Evolutionary conservation across 2,329 filamentous ascomycete genomes (phyloP).

Genomic region (Paraphaeosphaeria sporulosa): DNA sequence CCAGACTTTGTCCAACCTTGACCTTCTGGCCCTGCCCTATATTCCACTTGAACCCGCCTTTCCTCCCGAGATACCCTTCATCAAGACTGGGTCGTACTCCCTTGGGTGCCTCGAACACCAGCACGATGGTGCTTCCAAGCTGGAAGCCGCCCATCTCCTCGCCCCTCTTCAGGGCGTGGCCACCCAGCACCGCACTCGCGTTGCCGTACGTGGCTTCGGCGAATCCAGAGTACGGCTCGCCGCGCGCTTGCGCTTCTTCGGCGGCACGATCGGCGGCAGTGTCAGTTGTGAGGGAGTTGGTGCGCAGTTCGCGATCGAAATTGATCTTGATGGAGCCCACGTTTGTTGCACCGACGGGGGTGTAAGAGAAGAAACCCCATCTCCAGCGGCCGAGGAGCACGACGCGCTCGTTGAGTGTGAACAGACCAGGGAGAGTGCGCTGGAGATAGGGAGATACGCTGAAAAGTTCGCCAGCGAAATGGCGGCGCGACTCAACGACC

Average conservation of each 20-base stretch:
- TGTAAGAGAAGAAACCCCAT: slow-evolving; percentile 96
- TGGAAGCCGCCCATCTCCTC: slow-evolving; percentile 99
- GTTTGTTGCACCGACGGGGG: slow-evolving; percentile 95
- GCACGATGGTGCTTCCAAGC: slow-evolving; percentile 90
- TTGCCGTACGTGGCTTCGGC: slow-evolving; percentile 87
- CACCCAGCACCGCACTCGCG: slow-evolving; percentile 79
- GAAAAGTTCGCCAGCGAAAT: slow-evolving; percentile 96
- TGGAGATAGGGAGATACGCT: slow-evolving; percentile 95
- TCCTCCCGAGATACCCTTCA: slow-evolving; percentile 62
- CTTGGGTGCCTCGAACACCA: slow-evolving; percentile 94
- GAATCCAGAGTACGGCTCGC: slow-evolving; percentile 88
- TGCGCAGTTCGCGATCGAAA: slow-evolving; percentile 92
- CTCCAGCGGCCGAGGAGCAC: slow-evolving; percentile 94
- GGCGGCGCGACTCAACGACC: slow-evolving; percentile 93
- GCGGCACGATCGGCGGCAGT: slow-evolving; percentile 89
- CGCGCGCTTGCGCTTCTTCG: slow-evolving; percentile 75
- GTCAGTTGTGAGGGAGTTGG: slow-evolving; percentile 91
- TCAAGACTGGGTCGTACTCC: slow-evolving; percentile 64
- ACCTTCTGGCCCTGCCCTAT: slow-evolving; percentile 88
- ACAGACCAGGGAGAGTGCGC: slow-evolving; percentile 88
- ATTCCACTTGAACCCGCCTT: slow-evolving; percentile 81
- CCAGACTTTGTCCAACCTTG: slow-evolving; percentile 87
- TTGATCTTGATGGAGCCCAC: slow-evolving; percentile 97
- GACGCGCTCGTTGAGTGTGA: slow-evolving; percentile 95
- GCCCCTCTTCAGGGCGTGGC: slow-evolving; percentile 82